Evolutionary conservation across 1,284 basidiomycete species (phyloP), one percentile per base, ranked within the genome.

Genomic region (Malassezia equina): DNA sequence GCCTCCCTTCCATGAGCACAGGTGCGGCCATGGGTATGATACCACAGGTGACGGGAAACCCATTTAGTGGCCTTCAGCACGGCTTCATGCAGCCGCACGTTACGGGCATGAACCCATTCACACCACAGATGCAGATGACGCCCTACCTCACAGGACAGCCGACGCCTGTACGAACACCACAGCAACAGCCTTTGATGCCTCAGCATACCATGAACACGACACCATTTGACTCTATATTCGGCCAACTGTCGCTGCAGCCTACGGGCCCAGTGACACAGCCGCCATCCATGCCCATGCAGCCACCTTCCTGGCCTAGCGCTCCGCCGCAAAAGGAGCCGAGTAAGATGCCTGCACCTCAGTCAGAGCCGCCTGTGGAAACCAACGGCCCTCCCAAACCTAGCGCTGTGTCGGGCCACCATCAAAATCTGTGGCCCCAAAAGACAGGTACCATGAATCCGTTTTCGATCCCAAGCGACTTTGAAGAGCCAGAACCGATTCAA

Each of bases 381-480:
- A 25, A 33, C 17, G 25, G 5, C 23, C 32, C 29, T 8, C 24
- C 24, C 5, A 39, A 1, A 8, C 19, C 36, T 12, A 17, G 23
- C 34, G 3, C 17, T 13, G 33, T 39, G 7, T 42, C 45, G 8
- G 24, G 19, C 7, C 2, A 19, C 6, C 25, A 47, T 32, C 81
- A 21, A 9, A 9, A 7, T 2, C 7, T 96, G n/a, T 82, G 83
- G 66, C 81, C 89, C 5, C 91, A 96, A 74, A 83, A 86, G 75
- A 98, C 93, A 1, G 91, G 93, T 17, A 88, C 88, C 2, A 84
- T 84, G 66, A 98, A 98, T 79, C 93, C 93, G 0, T 98, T 57
- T 24, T 57, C 55, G 13, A 57, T 57, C n/a, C 55, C 55, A 3
- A 57, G 55, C 34, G 55, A 57, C 42, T 57, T 98, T 67, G 90